Base-by-base conservation (phyloP, 2,329 filamentous ascomycete genomes). In the Colletotrichum camelliae region DNA sequence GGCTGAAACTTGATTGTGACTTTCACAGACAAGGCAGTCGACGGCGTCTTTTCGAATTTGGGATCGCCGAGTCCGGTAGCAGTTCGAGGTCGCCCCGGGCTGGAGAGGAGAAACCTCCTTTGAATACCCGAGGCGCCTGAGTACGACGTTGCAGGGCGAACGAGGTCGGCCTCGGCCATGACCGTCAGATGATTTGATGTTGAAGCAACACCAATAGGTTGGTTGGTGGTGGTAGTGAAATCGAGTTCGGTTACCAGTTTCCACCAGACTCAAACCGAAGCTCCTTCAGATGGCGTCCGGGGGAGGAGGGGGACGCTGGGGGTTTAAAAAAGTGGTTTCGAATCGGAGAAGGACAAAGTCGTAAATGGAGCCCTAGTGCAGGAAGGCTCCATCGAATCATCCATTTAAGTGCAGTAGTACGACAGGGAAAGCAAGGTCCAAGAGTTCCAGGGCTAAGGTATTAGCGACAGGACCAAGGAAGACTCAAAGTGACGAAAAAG, bases 1-100 rank as follows among this genome's bases (percentile, higher is more conserved):
- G 85, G 84, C 66, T 86, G 85, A 78, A 89, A 90, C 62, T 83
- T 85, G 79, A 89, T 83, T 35, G 85, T 85, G 67, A 89, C 84
- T 31, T 86, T 84, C 18, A 89, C 84, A 37, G 84, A 82, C 33
- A 90, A 81, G 74, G 67, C 67, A 27, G 72, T 64, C 21, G 65
- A 65, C 16, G 64, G 58, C 9, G 64, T 55, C 48, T 68, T 15
- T n/a, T 57, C 58, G 15, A 33, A 35, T 65, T 69, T 74, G 9
- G 70, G 70, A 13, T 76, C 74, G 58, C 60, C 39, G 43, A 57
- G 74, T 48, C 74, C 70, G 27, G 64, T 52, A 52, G 74, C 74
- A 67, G 74, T 76, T 31, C 74, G 74, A 74, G 74, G 74, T 37
- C 74, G 74, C 64, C 74, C 74, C 70, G 74, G 74, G 74, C 64